Percentiles rank a stretch among this genome's conserved stretches.
phyloP scores from a whole-genome alignment of 2,329 filamentous ascomycete genomes.

The Epichloe gansuensis region DNA sequence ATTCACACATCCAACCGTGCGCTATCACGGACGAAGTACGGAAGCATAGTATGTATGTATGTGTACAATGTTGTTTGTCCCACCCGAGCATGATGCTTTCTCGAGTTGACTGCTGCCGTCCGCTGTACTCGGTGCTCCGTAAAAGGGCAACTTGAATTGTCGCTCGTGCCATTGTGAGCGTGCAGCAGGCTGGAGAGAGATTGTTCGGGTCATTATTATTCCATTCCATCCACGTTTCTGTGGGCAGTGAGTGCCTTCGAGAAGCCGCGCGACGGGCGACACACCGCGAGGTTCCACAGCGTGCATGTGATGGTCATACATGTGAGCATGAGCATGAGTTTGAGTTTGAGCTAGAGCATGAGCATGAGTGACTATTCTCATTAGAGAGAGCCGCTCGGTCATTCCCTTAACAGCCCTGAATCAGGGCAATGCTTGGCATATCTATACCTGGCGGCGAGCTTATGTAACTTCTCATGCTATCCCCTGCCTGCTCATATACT shows the following conservation, averaged over 20 bases:
- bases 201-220: not conserved
- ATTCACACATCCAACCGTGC: too few species aligned
- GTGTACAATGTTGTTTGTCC: not conserved
- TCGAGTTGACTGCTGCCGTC: too few species aligned
- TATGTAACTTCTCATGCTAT: not conserved
- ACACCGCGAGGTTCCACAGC: not conserved
- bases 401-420: not conserved
- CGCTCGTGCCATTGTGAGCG: not conserved
- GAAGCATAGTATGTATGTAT: too few species aligned
- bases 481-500: too few species aligned
- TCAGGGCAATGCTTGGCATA: not conserved
- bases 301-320: not conserved
- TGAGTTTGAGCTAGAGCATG: not conserved
- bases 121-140: too few species aligned
- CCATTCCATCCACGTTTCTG: not conserved
- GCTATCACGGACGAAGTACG: too few species aligned
- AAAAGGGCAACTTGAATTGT: not conserved
- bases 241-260: not conserved
- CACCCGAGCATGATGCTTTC: not conserved
- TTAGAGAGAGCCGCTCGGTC: too few species aligned
- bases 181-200: not conserved
- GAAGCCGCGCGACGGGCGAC: not conserved
- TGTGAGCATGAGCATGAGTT: not conserved
- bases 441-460: not conserved
- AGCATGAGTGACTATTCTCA: too few species aligned